Evolutionary conservation across 768 basidiomycete genomes (phyloP).

Genomic region (Infundibulicybe gibba): DNA sequence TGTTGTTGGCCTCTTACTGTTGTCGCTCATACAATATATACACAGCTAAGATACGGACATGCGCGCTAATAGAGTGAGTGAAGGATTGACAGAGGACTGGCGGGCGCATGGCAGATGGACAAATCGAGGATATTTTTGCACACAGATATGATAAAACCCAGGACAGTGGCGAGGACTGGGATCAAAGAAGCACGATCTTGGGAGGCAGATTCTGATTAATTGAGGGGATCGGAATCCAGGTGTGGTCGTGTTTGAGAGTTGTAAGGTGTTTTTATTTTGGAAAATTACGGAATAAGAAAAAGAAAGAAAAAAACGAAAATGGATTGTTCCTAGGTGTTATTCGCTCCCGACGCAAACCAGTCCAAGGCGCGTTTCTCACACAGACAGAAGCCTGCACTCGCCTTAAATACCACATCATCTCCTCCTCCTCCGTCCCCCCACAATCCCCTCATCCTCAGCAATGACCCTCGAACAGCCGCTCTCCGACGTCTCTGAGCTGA

Average conservation of each 20-base stretch:
- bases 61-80: too few relatives aligned
- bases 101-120: too few relatives aligned
- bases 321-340: constrained; percentile 17
- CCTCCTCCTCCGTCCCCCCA: constrained; percentile 1
- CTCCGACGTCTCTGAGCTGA: constrained; percentile 35
- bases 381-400: too few relatives aligned
- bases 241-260: too few relatives aligned
- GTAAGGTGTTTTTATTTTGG: too few relatives aligned
- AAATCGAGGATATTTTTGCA: too few relatives aligned
- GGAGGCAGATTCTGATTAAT: constrained; percentile 6
- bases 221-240: neutral
- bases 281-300: too few relatives aligned
- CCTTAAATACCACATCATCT: constrained; percentile 15
- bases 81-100: too few relatives aligned
- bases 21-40: too few relatives aligned
- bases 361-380: too few relatives aligned
- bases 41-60: too few relatives aligned
- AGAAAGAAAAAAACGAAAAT: neutral
- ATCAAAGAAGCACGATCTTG: constrained; percentile 5
- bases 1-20: too few relatives aligned
- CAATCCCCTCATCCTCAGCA: constrained; percentile 10
- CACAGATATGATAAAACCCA: neutral
- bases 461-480: constrained; percentile 57
- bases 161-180: constrained; percentile 1
- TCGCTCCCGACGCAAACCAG: constrained; percentile 9